A percentile compares a stretch with the other conserved stretches of the same genome.
phyloP scores from a whole-genome alignment of 345 rosid species.

The Salix suchowensis region DNA sequence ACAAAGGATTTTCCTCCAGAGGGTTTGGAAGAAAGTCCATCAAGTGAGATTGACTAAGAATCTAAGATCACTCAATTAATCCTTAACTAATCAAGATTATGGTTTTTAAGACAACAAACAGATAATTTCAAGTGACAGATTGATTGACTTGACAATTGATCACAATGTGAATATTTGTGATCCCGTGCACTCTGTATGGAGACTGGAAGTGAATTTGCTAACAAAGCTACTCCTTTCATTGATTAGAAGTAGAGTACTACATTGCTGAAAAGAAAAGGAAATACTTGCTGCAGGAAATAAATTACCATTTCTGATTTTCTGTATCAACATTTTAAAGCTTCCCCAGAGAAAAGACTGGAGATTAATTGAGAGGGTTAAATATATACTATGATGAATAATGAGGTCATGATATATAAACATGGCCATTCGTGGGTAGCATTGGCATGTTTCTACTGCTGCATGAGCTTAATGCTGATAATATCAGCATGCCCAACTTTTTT shows the following conservation, averaged over 20 bases:
- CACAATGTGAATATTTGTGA: too few species aligned
- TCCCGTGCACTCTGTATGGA: too few species aligned
- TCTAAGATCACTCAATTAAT: background rate
- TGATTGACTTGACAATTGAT: too few species aligned
- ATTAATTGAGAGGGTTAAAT: background rate
- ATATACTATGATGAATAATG: too few species aligned
- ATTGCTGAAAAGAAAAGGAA: background rate
- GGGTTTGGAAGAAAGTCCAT: slow-evolving; percentile 35
- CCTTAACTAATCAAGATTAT: background rate
- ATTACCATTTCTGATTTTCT: background rate
- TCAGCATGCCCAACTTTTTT: background rate
- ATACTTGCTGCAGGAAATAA: background rate
- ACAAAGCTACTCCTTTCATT: background rate
- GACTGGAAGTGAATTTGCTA: too few species aligned
- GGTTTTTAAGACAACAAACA: background rate
- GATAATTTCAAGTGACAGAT: background rate
- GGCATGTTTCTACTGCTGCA: background rate
- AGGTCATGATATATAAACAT: background rate
- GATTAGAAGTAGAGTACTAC: background rate
- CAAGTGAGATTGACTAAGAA: slow-evolving; percentile 16
- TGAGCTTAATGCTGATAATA: background rate
- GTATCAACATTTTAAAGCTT: background rate
- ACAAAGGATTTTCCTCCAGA: slow-evolving; percentile 49
- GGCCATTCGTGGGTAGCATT: background rate
- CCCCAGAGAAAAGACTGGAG: background rate